phyloP scores from a whole-genome alignment of 257 asterid genomes.

The Thymus mandschuricus region DNA sequence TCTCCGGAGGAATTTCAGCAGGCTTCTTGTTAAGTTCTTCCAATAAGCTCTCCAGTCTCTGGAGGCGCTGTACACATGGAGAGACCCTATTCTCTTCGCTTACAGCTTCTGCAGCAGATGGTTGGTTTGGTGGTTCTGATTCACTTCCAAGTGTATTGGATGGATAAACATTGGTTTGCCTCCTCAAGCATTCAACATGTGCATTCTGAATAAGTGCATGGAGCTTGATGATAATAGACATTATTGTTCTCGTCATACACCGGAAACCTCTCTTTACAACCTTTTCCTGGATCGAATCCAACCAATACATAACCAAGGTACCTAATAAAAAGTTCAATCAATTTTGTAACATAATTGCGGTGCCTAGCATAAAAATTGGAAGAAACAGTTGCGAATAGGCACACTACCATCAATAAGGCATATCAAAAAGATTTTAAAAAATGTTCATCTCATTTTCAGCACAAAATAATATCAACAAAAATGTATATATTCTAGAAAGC shows the following conservation, averaged over 20 bases:
- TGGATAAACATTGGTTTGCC: slow-evolving; percentile 58
- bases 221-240: slow-evolving; percentile 50
- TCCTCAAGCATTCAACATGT: slow-evolving; percentile 59
- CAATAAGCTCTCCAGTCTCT: slow-evolving; percentile 65
- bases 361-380: background rate
- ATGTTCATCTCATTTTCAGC: background rate
- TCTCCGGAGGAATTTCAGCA: slow-evolving; percentile 74
- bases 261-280: slow-evolving; percentile 61
- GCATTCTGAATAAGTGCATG: slow-evolving; percentile 46
- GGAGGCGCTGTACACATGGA: slow-evolving; percentile 82
- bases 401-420: background rate
- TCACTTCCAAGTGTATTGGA: slow-evolving; percentile 52
- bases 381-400: slow-evolving; percentile 6
- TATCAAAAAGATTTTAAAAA: background rate
- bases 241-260: slow-evolving; percentile 56
- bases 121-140: slow-evolving; percentile 35
- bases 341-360: background rate
- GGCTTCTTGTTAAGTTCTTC: slow-evolving; percentile 80
- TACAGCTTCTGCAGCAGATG: slow-evolving; percentile 46
- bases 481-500: background rate
- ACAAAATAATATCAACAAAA: background rate
- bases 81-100: slow-evolving; percentile 47
- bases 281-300: slow-evolving; percentile 59
- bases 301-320: slow-evolving; percentile 48
- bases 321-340: slow-evolving; percentile 42